Evolutionary conservation across 2,329 filamentous ascomycete genomes (phyloP).

Genomic region (Xylaria sp.): DNA sequence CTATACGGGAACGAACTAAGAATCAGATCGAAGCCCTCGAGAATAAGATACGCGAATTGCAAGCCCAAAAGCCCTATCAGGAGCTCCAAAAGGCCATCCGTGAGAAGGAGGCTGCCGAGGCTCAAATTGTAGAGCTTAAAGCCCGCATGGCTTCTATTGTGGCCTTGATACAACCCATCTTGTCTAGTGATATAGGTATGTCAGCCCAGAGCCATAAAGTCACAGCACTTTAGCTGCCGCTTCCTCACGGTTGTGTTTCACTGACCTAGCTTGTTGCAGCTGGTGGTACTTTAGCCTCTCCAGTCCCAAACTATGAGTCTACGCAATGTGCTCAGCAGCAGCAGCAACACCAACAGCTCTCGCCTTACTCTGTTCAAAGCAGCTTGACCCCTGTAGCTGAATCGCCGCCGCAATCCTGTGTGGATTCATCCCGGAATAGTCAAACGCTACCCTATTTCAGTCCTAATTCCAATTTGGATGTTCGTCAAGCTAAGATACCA

Average conservation of each 20-base stretch:
- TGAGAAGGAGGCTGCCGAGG: conserved; percentile 80
- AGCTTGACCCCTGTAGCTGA: conserved; percentile 55
- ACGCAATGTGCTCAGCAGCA: conserved; percentile 35
- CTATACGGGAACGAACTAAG: conserved; percentile 84
- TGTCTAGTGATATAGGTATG: conserved; percentile 51
- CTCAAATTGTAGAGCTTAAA: conserved; percentile 83
- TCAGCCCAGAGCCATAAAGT: conserved; percentile 10
- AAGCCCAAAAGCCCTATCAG: conserved; percentile 82
- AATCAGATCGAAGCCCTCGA: conserved; percentile 82
- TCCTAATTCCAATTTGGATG: conserved; percentile 44
- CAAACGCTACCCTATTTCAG: conserved; percentile 44
- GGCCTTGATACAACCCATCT: conserved; percentile 70
- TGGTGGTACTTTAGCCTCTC: conserved; percentile 50
- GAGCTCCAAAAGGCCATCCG: conserved; percentile 81
- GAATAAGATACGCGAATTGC: conserved; percentile 77
- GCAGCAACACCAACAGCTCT: conserved; percentile 39
- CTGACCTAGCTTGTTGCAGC: conserved; percentile 41
- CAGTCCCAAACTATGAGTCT: conserved; percentile 38
- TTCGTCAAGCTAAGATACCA: conserved; percentile 49
- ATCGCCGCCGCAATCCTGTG: conserved; percentile 51
- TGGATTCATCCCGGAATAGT: conserved; percentile 48
- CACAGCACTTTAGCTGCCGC: not conserved
- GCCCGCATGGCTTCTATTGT: conserved; percentile 73
- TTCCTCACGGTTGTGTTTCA: not conserved
- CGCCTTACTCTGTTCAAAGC: conserved; percentile 49